These are phyloP conservation scores for Exsudoporus frostii DNA, from an alignment of 768 basidiomycete species.

Conservation along the genomic window DNA sequence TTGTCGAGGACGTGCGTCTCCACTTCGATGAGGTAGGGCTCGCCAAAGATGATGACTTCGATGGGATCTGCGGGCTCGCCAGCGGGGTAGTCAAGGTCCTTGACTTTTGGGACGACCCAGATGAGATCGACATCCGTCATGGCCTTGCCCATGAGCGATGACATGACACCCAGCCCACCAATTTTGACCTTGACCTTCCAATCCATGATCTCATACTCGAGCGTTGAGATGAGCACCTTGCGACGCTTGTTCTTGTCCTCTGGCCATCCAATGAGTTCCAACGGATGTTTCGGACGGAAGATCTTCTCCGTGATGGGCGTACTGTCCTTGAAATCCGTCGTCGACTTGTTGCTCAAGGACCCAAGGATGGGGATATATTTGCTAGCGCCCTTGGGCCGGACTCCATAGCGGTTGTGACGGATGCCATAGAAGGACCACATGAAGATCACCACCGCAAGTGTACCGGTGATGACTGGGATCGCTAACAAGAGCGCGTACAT, in stretches of 20 bases:
- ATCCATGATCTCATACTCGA: constrained; percentile 96
- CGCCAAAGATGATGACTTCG: constrained; percentile 94
- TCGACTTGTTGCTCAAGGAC: constrained; percentile 58
- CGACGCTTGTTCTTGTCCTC: constrained; percentile 89
- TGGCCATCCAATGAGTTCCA: constrained; percentile 94
- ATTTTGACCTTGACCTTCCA: constrained; percentile 99
- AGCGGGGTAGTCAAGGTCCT: constrained; percentile 88
- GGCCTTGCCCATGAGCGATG: constrained; percentile 94
- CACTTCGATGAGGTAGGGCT: constrained; percentile 93
- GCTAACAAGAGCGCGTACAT: constrained; percentile 81
- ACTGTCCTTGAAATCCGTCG: constrained; percentile 65
- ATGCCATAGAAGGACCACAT: constrained; percentile 97
- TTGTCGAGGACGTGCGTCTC: constrained; percentile 92
- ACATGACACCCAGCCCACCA: constrained; percentile 97
- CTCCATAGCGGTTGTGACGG: constrained; percentile 89
- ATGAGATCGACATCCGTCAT: constrained; percentile 96
- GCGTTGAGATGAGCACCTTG: constrained; percentile 86
- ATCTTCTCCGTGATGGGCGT: constrained; percentile 67
- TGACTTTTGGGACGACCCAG: constrained; percentile 94
- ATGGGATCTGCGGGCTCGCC: constrained; percentile 92
- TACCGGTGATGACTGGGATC: constrained; percentile 84
- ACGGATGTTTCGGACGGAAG: constrained; percentile 55
- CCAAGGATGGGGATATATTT: constrained; percentile 91
- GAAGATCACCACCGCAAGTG: constrained; percentile 80
- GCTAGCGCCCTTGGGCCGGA: constrained; percentile 63